These are phyloP conservation scores for Eucalyptus regnans DNA, from an alignment of 345 rosid species.

Conservation along the genomic window DNA sequence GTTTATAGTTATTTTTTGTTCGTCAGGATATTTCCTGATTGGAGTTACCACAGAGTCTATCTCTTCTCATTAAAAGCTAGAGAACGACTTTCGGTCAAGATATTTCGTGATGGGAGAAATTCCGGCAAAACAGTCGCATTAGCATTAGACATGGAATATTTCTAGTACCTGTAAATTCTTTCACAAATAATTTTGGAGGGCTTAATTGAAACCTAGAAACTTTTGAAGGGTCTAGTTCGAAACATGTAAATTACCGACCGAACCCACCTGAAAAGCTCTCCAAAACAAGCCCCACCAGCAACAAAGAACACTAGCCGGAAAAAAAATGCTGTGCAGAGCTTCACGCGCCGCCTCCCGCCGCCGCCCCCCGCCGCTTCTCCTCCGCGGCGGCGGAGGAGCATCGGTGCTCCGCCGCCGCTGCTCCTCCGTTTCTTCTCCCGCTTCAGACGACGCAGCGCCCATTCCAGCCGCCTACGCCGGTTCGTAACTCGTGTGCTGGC, in stretches of 20 bases:
- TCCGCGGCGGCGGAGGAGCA: conserved; percentile 11
- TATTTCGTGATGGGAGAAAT: too few relatives aligned
- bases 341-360: conserved; percentile 19
- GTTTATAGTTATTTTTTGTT: fast-evolving
- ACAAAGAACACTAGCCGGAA: conserved; percentile 11
- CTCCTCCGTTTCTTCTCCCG: conserved; percentile 9
- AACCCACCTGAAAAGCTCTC: not conserved
- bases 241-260: not conserved
- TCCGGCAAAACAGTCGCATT: not conserved
- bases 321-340: conserved; percentile 17
- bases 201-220: not conserved
- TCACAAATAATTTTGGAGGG: not conserved
- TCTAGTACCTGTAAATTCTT: not conserved
- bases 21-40: fast-evolving
- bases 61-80: too few relatives aligned
- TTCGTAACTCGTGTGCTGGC: not conserved
- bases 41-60: fast-evolving
- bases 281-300: not conserved
- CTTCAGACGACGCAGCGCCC: not conserved
- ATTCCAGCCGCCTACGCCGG: not conserved
- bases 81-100: fast-evolving
- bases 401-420: conserved; percentile 16
- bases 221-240: not conserved
- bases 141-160: not conserved
- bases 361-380: conserved; percentile 1